Base-by-base conservation (phyloP, 2,329 filamentous ascomycete species). In the Epicoccum nigrum region DNA sequence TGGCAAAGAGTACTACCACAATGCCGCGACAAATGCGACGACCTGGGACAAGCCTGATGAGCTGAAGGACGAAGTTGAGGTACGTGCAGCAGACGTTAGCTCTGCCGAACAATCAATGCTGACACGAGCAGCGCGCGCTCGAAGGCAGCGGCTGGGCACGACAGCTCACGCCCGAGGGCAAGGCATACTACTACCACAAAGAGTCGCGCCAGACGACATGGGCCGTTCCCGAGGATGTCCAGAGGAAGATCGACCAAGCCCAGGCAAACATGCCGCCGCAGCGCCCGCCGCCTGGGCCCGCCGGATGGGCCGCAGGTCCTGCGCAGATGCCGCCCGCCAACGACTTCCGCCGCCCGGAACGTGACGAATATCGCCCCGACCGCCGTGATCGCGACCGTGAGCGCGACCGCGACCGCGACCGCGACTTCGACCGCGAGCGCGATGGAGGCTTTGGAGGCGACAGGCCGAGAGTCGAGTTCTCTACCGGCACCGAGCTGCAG, bases 31-130 rank as follows among this genome's bases (percentile, higher is more conserved):
- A 13, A 95, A 95, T 71, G 84, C 83, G 57, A 97, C 94, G 25
- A 88, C 92, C 83, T 99, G 94, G 94, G 87, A 86, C 32, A 97
- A 97, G 77, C 95, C 94, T 4, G 84, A 89, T 68, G 94, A 96
- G 37, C 79, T 96, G 75, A 92, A 96, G 89, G 87, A 84, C 17
- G 83, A 85, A 6, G 85, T 86, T 43, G 92, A 96, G 85, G 91
- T 92, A 76, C 58, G 74, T 50, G 4, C 11, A 4, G 13, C 7
- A 4, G 4, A 16, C 25, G 23, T 27, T 2, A 7, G 9, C n/a
- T n/a, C n/a, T n/a, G n/a, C n/a, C n/a, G n/a, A 21, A 32, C 23
- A 9, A 7, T 16, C 25, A 17, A 11, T 7, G 23, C 59, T 68
- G 38, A 66, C 47, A 20, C n/a, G 15, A 55, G 51, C 70, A 92